phyloP scores from a whole-genome alignment of 768 basidiomycete genomes.

The Mycena olivaceomarginata region DNA sequence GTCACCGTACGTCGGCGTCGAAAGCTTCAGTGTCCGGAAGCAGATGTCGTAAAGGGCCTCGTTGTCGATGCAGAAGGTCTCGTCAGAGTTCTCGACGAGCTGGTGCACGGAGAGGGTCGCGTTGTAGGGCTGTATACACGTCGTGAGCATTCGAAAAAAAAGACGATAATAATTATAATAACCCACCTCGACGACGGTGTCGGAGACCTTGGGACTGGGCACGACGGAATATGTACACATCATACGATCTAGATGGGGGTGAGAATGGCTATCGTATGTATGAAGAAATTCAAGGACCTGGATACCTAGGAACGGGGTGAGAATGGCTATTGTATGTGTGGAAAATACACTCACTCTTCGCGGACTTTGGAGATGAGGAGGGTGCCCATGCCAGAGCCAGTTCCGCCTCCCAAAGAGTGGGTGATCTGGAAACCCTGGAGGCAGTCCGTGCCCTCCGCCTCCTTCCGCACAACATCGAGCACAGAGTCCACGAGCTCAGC shows the following conservation, averaged over 20 bases:
- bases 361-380: constrained; percentile 99
- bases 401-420: constrained; percentile 99
- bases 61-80: constrained; percentile 99
- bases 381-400: constrained; percentile 99
- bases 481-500: constrained; percentile 99
- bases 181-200: constrained; percentile 95
- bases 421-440: constrained; percentile 99
- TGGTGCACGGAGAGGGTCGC: constrained; percentile 99
- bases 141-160: constrained; percentile 1
- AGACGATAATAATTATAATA: not conserved
- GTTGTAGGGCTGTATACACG: constrained; percentile 89
- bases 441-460: constrained; percentile 98
- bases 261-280: no score
- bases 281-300: no score
- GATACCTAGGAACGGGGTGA: no score
- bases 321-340: no score
- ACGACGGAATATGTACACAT: constrained; percentile 99
- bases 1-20: constrained; percentile 97
- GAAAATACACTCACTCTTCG: constrained; percentile 78
- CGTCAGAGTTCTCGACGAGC: constrained; percentile 99
- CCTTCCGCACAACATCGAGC: constrained; percentile 98
- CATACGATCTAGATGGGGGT: constrained; percentile 92
- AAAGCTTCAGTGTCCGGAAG: constrained; percentile 97
- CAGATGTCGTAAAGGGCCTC: constrained; percentile 99
- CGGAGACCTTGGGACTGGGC: constrained; percentile 97